Base-by-base conservation (phyloP, 2,329 filamentous ascomycete genomes). In the Orbilia brochopaga region DNA sequence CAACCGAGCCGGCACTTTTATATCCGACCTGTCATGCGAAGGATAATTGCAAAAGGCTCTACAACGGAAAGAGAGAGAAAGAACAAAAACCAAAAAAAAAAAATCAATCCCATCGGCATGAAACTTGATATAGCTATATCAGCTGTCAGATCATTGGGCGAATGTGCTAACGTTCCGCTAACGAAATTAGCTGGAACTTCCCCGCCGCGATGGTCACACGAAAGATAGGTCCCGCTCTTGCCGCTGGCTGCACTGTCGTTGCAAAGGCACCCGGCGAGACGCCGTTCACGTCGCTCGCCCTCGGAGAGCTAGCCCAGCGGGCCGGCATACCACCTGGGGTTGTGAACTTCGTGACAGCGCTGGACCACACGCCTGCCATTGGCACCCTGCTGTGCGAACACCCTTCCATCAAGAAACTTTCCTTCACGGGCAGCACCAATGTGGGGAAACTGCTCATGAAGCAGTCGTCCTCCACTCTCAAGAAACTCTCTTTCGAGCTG, bases 241-340 rank as follows among this genome's bases (percentile, higher is more conserved):
- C 94, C 17, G 92, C 92, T n/a, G 94, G 94, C 67, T 97, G 93
- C 81, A 96, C 93, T 0, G 90, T 96, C 1, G 92, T 97, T 1
- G 88, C 88, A 77, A 99, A 99, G 80, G 89, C 92, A 15, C 92
- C 93, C 0, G 88, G 88, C 54, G 93, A 97, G 82, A 97, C 94
- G 0, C 94, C 93, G 0, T 94, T 93, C 79, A 96, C 92, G 23
- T 87, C 91, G 0, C 87, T 96, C 40, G 93, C 93, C 0, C 81
- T 97, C 19, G 91, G 91, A 0, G 92, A 96, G 80, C 85, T 97
- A 42, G 91, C 89, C 8, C 86, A 90, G 77, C 87, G 92, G 15
- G 93, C 93, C 13, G 93, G 94, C 15, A 89, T 97, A 30, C 93
- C 94, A 44, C 88, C 88, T 78, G 93, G 93, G 40, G 92, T 97